Percentiles rank a stretch among this genome's conserved stretches.
phyloP scores from a whole-genome alignment of 2,329 filamentous ascomycete species.

The Scytalidium sp. region DNA sequence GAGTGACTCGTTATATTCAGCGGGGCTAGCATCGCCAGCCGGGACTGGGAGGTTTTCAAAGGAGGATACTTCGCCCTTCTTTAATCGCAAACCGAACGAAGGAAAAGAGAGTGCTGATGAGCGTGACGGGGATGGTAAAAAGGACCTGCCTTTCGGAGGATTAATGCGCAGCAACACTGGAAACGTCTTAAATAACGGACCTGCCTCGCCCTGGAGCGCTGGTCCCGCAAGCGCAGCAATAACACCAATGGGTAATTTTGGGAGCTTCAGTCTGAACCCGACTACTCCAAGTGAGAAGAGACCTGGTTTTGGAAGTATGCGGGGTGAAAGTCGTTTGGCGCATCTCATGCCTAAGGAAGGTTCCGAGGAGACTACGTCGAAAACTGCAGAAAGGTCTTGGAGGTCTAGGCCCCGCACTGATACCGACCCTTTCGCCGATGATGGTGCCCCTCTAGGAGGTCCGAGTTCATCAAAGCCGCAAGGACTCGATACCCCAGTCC shows the following conservation, averaged over 20 bases:
- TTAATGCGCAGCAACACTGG: conserved; percentile 55
- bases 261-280: conserved; percentile 74
- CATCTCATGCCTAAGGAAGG: conserved; percentile 79
- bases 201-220: conserved; percentile 43
- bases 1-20: conserved; percentile 62
- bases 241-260: conserved; percentile 80
- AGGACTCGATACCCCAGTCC: conserved; percentile 41
- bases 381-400: conserved; percentile 55
- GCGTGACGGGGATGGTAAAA: conserved; percentile 44
- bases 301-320: conserved; percentile 58
- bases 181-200: conserved; percentile 39
- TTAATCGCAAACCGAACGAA: conserved; percentile 52
- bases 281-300: conserved; percentile 68
- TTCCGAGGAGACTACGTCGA: conserved; percentile 57
- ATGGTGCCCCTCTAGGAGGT: conserved; percentile 62
- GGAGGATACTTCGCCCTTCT: conserved; percentile 60
- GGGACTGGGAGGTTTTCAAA: conserved; percentile 55
- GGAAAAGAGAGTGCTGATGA: conserved; percentile 51
- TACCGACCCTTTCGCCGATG: conserved; percentile 71
- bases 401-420: conserved; percentile 63
- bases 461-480: conserved; percentile 53
- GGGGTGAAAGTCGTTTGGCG: conserved; percentile 81
- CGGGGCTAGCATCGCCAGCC: conserved; percentile 59
- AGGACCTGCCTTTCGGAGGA: conserved; percentile 38
- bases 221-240: conserved; percentile 55